These are phyloP conservation scores for Penicillium parvum DNA, from an alignment of 495 filamentous ascomycete species.

Conservation along the genomic window DNA sequence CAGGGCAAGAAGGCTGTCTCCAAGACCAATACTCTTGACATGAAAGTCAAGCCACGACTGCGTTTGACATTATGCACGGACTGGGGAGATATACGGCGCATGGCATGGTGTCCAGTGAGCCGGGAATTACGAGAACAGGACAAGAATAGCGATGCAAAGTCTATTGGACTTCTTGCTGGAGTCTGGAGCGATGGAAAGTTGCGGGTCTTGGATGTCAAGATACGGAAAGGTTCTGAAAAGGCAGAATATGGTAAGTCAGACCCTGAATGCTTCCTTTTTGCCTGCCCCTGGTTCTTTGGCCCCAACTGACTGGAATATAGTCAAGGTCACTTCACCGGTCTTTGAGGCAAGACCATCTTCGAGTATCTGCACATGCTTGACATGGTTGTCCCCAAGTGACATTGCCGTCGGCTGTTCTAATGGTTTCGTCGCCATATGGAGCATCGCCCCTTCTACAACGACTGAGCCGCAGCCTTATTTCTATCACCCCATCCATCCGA, in stretches of 20 bases:
- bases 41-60: constrained; percentile 34
- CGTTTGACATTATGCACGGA: constrained; percentile 54
- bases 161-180: constrained; percentile 57
- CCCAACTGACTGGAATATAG: constrained; percentile 16
- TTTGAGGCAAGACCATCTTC: constrained; percentile 49
- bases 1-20: constrained; percentile 26
- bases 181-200: constrained; percentile 60
- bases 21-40: constrained; percentile 35
- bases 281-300: background rate
- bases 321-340: constrained; percentile 46
- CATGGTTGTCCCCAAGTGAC: constrained; percentile 58
- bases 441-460: constrained; percentile 36
- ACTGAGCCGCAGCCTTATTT: constrained; percentile 45
- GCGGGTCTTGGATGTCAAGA: constrained; percentile 53
- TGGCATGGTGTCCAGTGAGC: constrained; percentile 60
- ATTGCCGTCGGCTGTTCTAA: constrained; percentile 61
- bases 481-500: constrained; percentile 53
- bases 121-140: constrained; percentile 34
- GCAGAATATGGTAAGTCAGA: constrained; percentile 35
- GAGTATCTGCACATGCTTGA: constrained; percentile 54
- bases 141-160: constrained; percentile 25
- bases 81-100: constrained; percentile 57
- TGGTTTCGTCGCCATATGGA: constrained; percentile 57
- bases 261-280: background rate
- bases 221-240: constrained; percentile 26